Evolutionary conservation across 306 rosid genomes (phyloP).

Genomic region (Begonia masoniana): DNA sequence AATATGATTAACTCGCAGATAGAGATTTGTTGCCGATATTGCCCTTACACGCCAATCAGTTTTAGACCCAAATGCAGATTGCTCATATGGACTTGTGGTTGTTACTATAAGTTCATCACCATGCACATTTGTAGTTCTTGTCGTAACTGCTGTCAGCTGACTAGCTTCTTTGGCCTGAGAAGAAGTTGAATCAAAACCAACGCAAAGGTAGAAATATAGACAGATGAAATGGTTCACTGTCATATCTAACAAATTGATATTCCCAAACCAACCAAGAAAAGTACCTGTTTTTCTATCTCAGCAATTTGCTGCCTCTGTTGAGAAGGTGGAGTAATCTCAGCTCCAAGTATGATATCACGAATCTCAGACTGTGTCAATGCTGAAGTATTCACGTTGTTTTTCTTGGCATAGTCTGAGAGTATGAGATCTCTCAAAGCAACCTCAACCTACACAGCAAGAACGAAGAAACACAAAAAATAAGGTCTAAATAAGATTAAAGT

Average conservation of each 20-base stretch:
- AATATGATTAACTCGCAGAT: slow-evolving; percentile 95
- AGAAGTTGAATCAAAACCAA: slow-evolving; percentile 5
- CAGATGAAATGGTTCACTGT: too few species aligned
- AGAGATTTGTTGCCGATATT: slow-evolving; percentile 89
- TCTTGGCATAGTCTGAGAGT: slow-evolving; percentile 95
- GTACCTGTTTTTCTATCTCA: slow-evolving; percentile 96
- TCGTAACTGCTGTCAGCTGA: slow-evolving; percentile 90
- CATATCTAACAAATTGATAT: too few species aligned
- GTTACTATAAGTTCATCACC: slow-evolving; percentile 95
- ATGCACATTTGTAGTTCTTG: slow-evolving; percentile 81
- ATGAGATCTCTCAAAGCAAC: slow-evolving; percentile 98
- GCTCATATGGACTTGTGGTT: slow-evolving; percentile 97
- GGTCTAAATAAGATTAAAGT: too few species aligned
- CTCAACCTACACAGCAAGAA: slow-evolving; percentile 58
- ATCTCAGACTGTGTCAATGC: slow-evolving; percentile 96
- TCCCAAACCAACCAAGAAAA: background rate
- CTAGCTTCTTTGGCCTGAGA: slow-evolving; percentile 79
- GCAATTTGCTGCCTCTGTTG: slow-evolving; percentile 98
- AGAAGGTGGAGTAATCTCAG: slow-evolving; percentile 98
- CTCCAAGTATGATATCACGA: slow-evolving; percentile 98
- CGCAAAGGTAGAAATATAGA: background rate
- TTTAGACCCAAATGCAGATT: slow-evolving; percentile 84
- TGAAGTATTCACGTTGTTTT: slow-evolving; percentile 95
- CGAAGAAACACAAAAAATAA: too few species aligned
- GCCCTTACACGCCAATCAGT: slow-evolving; percentile 99